Evolutionary conservation across 1,284 basidiomycete genomes (phyloP), one percentile per base, ranked within the genome.

Genomic region (Apiotrichum brassicae): DNA sequence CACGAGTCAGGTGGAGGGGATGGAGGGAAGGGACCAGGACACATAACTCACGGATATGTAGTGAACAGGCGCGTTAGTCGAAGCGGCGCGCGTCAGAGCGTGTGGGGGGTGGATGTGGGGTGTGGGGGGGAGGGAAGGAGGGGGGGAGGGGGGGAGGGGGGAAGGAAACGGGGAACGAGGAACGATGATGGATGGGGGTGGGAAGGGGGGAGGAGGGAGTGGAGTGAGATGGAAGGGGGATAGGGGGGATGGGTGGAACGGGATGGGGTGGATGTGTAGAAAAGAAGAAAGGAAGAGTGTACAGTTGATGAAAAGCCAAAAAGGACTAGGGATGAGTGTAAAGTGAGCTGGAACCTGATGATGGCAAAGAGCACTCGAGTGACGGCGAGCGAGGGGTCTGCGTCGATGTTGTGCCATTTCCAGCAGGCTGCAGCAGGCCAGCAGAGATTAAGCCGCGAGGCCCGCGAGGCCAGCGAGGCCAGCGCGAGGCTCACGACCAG

Each of bases 1-100:
- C 28, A 43, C 43, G 36, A 43, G 52, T 54, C 49, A 55, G 54
- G 51, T 49, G 49, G 49, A 46, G 48, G 53, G 41, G 48, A 32
- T 30, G 28, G 44, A 42, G 8, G 38, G 19, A 34, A 37, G 32
- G 39, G 19, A 33, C 23, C 23, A 36, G 11, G 18, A 9, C 40
- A 23, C 7, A 11, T 3, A 14, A 49, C 47, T 43, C 38, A 49
- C 48, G 24, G 26, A 26, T 41, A 30, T 41, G 16, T 6, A 18
- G 38, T 14, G 8, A 30, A 14, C 9, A 8, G 28, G 14, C 28
- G 28, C 28, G 28, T 30, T 8, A 5, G 25, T 18, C 7, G 16
- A 9, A 8, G 18, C 18, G 35, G 14, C 35, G 18, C 37, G 37
- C 37, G 37, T 32, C 26, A 13, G 43, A 19, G 38, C 28, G 28